Conservation (phyloP, 345 rosid genomes). For the Populus ilicifolia region DNA sequence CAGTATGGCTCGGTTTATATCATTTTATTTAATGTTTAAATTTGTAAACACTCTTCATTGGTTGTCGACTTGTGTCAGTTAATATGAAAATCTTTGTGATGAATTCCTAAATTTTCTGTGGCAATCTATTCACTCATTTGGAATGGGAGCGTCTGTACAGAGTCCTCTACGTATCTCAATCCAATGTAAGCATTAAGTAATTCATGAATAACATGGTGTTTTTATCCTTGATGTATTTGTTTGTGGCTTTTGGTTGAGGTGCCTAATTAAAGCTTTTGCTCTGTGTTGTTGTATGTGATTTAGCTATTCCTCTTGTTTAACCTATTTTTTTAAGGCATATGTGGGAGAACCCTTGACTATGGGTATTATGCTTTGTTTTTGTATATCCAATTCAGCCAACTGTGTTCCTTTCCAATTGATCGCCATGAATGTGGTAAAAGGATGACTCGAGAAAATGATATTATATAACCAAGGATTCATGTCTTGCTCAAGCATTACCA, state of each 20-base stretch:
- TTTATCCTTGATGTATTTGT: neutral
- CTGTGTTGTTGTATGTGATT: neutral
- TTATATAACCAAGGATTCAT: no score
- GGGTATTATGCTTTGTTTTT: no score
- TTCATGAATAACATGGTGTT: neutral
- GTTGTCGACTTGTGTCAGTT: neutral
- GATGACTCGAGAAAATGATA: no score
- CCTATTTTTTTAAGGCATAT: neutral
- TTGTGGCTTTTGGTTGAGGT: neutral
- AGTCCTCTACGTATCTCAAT: neutral
- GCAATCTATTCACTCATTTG: neutral
- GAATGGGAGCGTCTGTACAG: neutral
- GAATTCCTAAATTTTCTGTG: neutral
- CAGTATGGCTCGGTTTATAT: neutral
- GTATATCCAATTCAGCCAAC: no score
- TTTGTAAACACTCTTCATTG: neutral
- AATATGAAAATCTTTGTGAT: neutral
- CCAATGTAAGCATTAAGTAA: neutral
- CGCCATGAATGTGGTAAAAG: no score
- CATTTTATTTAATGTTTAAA: neutral
- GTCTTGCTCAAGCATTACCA: no score
- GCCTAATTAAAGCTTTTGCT: neutral
- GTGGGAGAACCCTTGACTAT: no score
- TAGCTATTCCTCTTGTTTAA: neutral
- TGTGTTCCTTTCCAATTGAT: no score